Evolutionary conservation across 176 grass and related monocot species (phyloP), one percentile per base, ranked within the genome.

Genomic region (Melocanna baccifera): DNA sequence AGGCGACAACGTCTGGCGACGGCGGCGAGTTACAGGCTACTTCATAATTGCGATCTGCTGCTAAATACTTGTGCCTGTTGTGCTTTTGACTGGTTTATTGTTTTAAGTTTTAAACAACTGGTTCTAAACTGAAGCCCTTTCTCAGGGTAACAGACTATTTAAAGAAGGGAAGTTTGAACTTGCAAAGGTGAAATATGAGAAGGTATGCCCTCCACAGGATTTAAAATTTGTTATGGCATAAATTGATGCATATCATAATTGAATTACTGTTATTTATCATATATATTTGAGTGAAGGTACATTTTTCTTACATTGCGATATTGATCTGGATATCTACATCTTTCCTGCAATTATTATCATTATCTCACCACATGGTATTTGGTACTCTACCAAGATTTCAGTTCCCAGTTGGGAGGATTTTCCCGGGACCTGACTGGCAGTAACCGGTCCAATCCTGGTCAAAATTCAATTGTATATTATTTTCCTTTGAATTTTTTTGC

Each of bases 161-260:
- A 98, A 98, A 88, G 96, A 98, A 94, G 93, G 91, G 75, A 98
- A 98, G 53, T 94, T 83, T 83, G 91, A 92, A 81, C 96, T 98
- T 89, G 91, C 96, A 36, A 98, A 98, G 74, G 93, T 87, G 9
- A 98, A 98, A 84, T 98, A 98, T 62, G 96, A 98, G 32, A 98
- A 98, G 93, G 96, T 91, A 94, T 66, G 71, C 40, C 46, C 48
- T 55, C 29, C 76, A 59, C 28, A 18, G 22, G 72, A 83, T 48
- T 67, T 62, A 16, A 23, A 63, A 39, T 80, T 83, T 64, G 69
- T 66, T 81, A 65, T 64, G 67, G 34, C 16, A 61, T 64, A 87
- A 26, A 64, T 71, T n/a, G 12, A 68, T 65, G 30, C 47, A 59
- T 80, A 62, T 69, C 26, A 26, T 77, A 43, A 30, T 45, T 69